Evolutionary conservation across 495 filamentous ascomycete species (phyloP), one percentile per base, ranked within the genome.

Genomic region (Hyaloscypha variabilis): DNA sequence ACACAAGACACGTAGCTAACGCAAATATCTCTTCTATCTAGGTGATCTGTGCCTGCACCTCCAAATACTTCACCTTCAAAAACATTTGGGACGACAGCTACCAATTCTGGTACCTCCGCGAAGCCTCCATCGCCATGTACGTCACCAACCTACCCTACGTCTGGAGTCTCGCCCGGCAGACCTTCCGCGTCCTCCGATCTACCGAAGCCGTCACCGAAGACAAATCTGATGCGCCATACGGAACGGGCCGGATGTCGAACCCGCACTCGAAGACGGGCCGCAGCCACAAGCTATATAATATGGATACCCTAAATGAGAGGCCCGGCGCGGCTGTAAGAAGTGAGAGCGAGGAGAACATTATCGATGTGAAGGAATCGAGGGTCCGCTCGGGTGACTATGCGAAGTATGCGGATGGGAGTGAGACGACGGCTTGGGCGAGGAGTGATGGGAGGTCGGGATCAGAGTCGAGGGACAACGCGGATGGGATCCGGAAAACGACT

Each of bases 51-150:
- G 57, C 57, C 29, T 59, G 57, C 57, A 59, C 57, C 29, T 59
- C 57, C 26, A 59, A 59, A 59, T 59, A 59, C 30, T 59, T 59
- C 29, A 59, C 57, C 11, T 59, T 59, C 57, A 13, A 8, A 4
- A 31, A 59, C 31, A 59, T 59, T 31, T 59, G 57, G 57, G 57
- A 59, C 21, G 57, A 65, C 55, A 64, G 49, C 19, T 77, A 77
- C 67, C 63, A 77, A 49, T 60, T 66, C 25, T 77, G 75, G 75
- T 75, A 75, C 67, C 56, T 63, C 64, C 72, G 75, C 58, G 75
- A 77, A 69, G 69, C 73, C 23, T 62, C 71, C 36, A 62, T 72
- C 0, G 60, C 67, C 28, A 60, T 77, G 24, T 72, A 69, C 49
- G 74, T 76, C 31, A 68, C 74, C 57, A 76, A 72, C 58, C 50